These are phyloP conservation scores for Discostella pseudostelligera DNA, from an alignment of 108 stramenopile species.

Conservation along the genomic window DNA sequence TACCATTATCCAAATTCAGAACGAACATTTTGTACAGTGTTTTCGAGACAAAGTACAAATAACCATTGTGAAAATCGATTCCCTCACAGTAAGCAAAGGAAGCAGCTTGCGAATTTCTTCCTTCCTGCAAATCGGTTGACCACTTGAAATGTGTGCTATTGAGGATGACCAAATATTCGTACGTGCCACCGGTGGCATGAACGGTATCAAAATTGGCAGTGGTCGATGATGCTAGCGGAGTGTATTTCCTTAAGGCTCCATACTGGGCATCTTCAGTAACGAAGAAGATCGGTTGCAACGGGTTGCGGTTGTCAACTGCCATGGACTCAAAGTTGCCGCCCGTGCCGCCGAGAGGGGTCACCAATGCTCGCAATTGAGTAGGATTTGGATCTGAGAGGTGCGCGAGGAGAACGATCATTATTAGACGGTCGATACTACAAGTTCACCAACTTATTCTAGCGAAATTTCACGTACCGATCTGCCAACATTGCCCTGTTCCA, in stretches of 20 bases:
- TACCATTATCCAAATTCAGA: slow-evolving; percentile 41
- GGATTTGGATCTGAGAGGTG: slow-evolving; percentile 51
- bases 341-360: slow-evolving; percentile 19
- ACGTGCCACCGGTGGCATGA: slow-evolving; percentile 18
- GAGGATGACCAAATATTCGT: slow-evolving; percentile 33
- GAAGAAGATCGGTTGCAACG: slow-evolving; percentile 39
- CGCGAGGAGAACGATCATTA: background rate
- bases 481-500: slow-evolving; percentile 36
- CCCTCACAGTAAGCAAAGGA: slow-evolving; percentile 52
- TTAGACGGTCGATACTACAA: background rate
- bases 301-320: slow-evolving; percentile 41
- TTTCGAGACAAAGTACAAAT: slow-evolving; percentile 56
- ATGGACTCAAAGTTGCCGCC: background rate
- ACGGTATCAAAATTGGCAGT: slow-evolving; percentile 1
- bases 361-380: slow-evolving; percentile 11
- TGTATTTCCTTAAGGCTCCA: slow-evolving; percentile 42
- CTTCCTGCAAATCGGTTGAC: slow-evolving; percentile 30
- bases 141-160: slow-evolving; percentile 27
- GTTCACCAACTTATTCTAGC: background rate
- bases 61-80: slow-evolving; percentile 22
- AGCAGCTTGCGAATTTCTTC: slow-evolving; percentile 25
- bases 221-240: slow-evolving; percentile 13
- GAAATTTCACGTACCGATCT: slow-evolving; percentile 44
- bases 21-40: slow-evolving; percentile 23
- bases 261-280: slow-evolving; percentile 31